phyloP scores from a whole-genome alignment of 192 early-diverging fungal genomes.

The Coemansia sp. region DNA sequence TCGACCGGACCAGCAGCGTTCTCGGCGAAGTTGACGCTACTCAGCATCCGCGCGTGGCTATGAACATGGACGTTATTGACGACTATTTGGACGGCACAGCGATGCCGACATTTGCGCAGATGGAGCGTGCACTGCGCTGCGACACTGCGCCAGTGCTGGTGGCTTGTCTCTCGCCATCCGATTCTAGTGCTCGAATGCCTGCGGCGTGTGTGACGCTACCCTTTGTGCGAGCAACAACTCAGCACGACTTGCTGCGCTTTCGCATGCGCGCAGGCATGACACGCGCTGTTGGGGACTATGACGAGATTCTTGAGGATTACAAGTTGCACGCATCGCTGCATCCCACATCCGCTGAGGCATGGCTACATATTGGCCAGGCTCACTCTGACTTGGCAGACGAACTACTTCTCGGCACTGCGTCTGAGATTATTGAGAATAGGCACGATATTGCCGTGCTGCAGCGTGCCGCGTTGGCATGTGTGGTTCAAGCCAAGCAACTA shows the following conservation, averaged over 20 bases:
- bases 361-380: conserved; percentile 38
- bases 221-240: conserved; percentile 40
- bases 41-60: conserved; percentile 27
- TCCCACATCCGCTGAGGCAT: conserved; percentile 30
- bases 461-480: conserved; percentile 38
- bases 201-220: conserved; percentile 25
- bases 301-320: conserved; percentile 48
- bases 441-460: conserved; percentile 39
- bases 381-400: conserved; percentile 46
- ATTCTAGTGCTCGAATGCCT: background rate
- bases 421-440: conserved; percentile 25
- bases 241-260: conserved; percentile 37
- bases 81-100: conserved; percentile 40
- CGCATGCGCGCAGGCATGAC: conserved; percentile 44
- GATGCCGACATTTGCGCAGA: conserved; percentile 41
- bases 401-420: conserved; percentile 39
- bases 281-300: conserved; percentile 45
- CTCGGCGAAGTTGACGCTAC: conserved; percentile 31
- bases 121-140: conserved; percentile 12
- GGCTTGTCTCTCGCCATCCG: conserved; percentile 8
- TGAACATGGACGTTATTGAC: conserved; percentile 44
- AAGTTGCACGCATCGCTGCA: conserved; percentile 38
- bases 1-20: conserved; percentile 20
- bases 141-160: background rate
- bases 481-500: conserved; percentile 29